phyloP scores from a whole-genome alignment of 1,139 yeast species.

The Zygoascus sp. region DNA sequence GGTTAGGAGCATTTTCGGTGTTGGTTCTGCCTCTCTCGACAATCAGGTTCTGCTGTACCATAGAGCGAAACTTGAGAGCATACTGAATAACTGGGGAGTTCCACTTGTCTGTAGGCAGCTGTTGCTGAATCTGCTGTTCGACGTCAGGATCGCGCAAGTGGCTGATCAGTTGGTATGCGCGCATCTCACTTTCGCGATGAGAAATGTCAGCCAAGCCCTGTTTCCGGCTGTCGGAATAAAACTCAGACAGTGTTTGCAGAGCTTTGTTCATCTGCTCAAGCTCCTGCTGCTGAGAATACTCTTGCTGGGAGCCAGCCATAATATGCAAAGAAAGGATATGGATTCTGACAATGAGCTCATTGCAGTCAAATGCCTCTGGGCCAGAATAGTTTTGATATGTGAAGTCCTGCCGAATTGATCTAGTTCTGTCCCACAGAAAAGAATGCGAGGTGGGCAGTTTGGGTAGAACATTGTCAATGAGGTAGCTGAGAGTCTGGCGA shows the following conservation, averaged over 20 bases:
- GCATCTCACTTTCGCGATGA: conserved; percentile 88
- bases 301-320: conserved; percentile 72
- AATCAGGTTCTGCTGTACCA: conserved; percentile 57
- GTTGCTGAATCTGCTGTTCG: conserved; percentile 64
- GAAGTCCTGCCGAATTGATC: conserved; percentile 95
- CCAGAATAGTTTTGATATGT: conserved; percentile 94
- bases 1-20: conserved; percentile 57
- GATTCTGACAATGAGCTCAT: conserved; percentile 84
- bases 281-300: conserved; percentile 92
- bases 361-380: conserved; percentile 89
- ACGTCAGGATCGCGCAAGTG: conserved; percentile 82
- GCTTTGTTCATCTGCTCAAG: conserved; percentile 91
- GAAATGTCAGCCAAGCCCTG: conserved; percentile 52
- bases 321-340: conserved; percentile 79
- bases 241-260: conserved; percentile 80
- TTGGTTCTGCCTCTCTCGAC: conserved; percentile 54
- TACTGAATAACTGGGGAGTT: conserved; percentile 57
- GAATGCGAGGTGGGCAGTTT: conserved; percentile 81
- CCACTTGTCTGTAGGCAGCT: conserved; percentile 56
- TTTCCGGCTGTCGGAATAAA: conserved; percentile 74
- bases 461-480: conserved; percentile 58
- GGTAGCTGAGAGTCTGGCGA: conserved; percentile 59
- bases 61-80: conserved; percentile 64
- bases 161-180: conserved; percentile 79
- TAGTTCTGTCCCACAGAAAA: conserved; percentile 97